Evolutionary conservation across 2,329 filamentous ascomycete species (phyloP).

Genomic region (Apiospora saccharicola): DNA sequence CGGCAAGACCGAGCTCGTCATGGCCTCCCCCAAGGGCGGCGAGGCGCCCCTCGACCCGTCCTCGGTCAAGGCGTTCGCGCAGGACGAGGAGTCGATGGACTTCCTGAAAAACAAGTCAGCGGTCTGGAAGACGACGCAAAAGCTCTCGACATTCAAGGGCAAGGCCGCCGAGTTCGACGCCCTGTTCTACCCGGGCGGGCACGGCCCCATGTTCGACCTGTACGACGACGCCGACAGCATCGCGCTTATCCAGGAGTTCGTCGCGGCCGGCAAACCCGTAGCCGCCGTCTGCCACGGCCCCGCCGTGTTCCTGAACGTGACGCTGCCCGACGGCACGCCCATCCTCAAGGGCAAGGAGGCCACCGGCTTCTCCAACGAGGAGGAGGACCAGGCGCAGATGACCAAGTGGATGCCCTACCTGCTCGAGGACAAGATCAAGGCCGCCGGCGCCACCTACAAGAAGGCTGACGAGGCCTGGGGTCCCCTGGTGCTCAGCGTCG

Average conservation of each 20-base stretch:
- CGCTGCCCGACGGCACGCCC: conserved; percentile 56
- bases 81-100: conserved; percentile 57
- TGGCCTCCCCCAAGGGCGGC: conserved; percentile 70
- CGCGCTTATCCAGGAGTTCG: conserved; percentile 69
- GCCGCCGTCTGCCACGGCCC: conserved; percentile 75
- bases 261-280: conserved; percentile 66
- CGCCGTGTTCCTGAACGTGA: conserved; percentile 66
- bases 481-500: conserved; percentile 56
- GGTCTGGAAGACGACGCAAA: conserved; percentile 70
- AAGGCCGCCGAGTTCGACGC: conserved; percentile 69
- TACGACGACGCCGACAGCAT: conserved; percentile 63
- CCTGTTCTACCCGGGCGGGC: conserved; percentile 64
- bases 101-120: conserved; percentile 64
- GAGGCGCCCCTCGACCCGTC: conserved; percentile 66
- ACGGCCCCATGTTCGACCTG: conserved; percentile 74
- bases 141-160: conserved; percentile 63
- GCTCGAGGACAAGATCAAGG: conserved; percentile 63
- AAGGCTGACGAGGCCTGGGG: conserved; percentile 61
- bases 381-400: conserved; percentile 57
- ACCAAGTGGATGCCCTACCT: conserved; percentile 62
- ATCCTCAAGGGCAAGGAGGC: conserved; percentile 64
- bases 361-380: conserved; percentile 66
- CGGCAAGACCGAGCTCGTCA: conserved; percentile 59
- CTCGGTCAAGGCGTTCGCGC: conserved; percentile 62
- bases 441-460: conserved; percentile 61